Base-by-base conservation (phyloP, 1,284 basidiomycete genomes). In the Irpex rosettiformis region DNA sequence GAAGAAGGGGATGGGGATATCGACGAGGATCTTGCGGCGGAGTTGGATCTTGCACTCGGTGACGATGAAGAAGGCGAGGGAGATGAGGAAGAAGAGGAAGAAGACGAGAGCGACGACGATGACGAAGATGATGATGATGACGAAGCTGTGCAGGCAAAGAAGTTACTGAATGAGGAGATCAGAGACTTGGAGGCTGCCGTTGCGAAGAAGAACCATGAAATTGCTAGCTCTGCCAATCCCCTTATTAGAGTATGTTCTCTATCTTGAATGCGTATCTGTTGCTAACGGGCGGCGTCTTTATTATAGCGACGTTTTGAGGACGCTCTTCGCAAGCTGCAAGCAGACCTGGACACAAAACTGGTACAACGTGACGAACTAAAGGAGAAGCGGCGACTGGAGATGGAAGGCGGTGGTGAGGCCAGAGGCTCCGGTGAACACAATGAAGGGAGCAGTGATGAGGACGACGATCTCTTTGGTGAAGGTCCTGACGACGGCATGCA, bases 271-370 rank as follows among this genome's bases (percentile, higher is more conserved):
- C 28, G 18, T 18, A n/a, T 28, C 40, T 37, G n/a, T 25, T 55
- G 18, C 33, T 16, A 24, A 61, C 25, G 59, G 25, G 27, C 29
- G 22, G 45, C 54, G 21, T 56, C 54, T 55, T 21, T 29, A 40
- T 11, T 58, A 25, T 65, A 95, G 89, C 91, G 91, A 83, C 93
- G 95, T 33, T 96, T 96, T 75, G 93, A 96, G 72, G 94, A 96
- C 70, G 90, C 92, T 3, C 77, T 96, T 66, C 89, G 88, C 75
- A 96, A 95, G 71, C 78, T 97, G 56, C 85, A 89, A 47, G 84
- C 86, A 37, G 94, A 97, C 69, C 76, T 96, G 52, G 92, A 94
- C 63, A 87, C 89, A 78, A 96, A 96, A 71, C 75, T 85, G n/a
- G 81, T 83, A 0, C 91, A 93, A 70, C 79, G 88, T 54, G 90